Evolutionary conservation across 495 filamentous ascomycete species (phyloP).

Genomic region (Hypoxylon subgilvum): DNA sequence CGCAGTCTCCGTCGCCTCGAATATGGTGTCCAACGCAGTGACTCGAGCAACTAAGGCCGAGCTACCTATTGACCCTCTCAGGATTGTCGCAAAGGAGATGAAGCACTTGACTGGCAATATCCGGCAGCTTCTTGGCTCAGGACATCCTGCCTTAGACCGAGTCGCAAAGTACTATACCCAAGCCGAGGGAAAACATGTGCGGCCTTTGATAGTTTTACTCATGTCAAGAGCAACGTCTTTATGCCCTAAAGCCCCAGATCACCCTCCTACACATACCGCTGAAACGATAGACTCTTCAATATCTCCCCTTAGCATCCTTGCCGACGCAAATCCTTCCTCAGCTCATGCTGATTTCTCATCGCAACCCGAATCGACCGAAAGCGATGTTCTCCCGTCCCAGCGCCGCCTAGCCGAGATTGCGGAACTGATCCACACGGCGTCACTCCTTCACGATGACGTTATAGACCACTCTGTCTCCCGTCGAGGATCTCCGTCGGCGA

Average conservation of each 20-base stretch:
- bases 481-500: slow-evolving; percentile 83
- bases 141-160: slow-evolving; percentile 90
- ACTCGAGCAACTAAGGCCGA: slow-evolving; percentile 61
- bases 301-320: slow-evolving; percentile 73
- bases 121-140: slow-evolving; percentile 83
- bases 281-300: slow-evolving; percentile 75
- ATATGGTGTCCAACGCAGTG: slow-evolving; percentile 73
- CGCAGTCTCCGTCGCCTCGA: slow-evolving; percentile 78
- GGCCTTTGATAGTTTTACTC: slow-evolving; percentile 89
- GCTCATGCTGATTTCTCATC: slow-evolving; percentile 55
- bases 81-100: slow-evolving; percentile 91
- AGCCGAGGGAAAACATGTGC: slow-evolving; percentile 93
- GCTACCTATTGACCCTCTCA: slow-evolving; percentile 73
- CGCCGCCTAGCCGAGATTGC: slow-evolving; percentile 93
- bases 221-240: slow-evolving; percentile 92
- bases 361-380: slow-evolving; percentile 60
- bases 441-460: slow-evolving; percentile 95
- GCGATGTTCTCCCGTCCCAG: slow-evolving; percentile 89
- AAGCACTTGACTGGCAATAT: slow-evolving; percentile 92
- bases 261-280: slow-evolving; percentile 41
- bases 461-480: slow-evolving; percentile 89
- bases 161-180: slow-evolving; percentile 99
- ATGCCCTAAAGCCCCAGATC: slow-evolving; percentile 68
- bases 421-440: slow-evolving; percentile 95
- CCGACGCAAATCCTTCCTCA: slow-evolving; percentile 79